These are phyloP conservation scores for Chaetomium globosum DNA, from an alignment of 2,329 filamentous ascomycete genomes.

Conservation along the genomic window DNA sequence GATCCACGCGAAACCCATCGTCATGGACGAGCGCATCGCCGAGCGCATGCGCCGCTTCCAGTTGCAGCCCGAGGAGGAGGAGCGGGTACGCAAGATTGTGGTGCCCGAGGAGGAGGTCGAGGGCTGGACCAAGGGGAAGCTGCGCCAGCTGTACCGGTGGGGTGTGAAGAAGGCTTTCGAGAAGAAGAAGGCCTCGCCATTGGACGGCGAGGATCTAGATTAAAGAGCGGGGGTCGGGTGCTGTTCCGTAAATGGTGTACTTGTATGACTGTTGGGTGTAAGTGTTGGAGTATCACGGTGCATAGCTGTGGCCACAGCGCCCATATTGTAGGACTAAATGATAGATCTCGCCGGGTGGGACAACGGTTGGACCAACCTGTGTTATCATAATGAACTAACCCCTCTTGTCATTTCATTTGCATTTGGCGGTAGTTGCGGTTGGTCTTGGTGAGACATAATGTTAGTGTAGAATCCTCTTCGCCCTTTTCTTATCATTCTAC, in stretches of 20 bases:
- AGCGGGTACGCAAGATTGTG: slow-evolving; percentile 62
- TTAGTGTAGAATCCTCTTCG: no score
- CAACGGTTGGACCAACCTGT: neutral
- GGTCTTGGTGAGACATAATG: no score
- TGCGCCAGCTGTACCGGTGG: slow-evolving; percentile 59
- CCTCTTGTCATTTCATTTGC: slow-evolving; percentile 12
- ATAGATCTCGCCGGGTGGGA: slow-evolving; percentile 13
- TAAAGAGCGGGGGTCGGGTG: neutral
- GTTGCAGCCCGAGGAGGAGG: slow-evolving; percentile 69
- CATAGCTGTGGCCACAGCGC: slow-evolving; percentile 16
- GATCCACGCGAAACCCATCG: slow-evolving; percentile 74
- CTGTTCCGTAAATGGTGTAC: slow-evolving; percentile 8
- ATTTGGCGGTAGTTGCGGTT: neutral
- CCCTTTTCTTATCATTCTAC: no score
- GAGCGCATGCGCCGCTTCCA: slow-evolving; percentile 80
- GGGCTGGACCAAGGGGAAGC: slow-evolving; percentile 66
- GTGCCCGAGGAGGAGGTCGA: slow-evolving; percentile 70
- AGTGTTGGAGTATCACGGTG: slow-evolving; percentile 20
- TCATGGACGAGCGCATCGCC: slow-evolving; percentile 74
- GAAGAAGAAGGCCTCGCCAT: slow-evolving; percentile 44
- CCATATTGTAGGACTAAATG: slow-evolving; percentile 16
- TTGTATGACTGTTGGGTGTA: slow-evolving; percentile 22
- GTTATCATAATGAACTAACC: slow-evolving; percentile 16
- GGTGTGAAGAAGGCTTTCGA: slow-evolving; percentile 47
- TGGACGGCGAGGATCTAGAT: slow-evolving; percentile 35